A percentile compares a stretch with the other conserved stretches of the same genome.
Conservation (phyloP, 768 basidiomycete species). For the Russula sp. region DNA sequence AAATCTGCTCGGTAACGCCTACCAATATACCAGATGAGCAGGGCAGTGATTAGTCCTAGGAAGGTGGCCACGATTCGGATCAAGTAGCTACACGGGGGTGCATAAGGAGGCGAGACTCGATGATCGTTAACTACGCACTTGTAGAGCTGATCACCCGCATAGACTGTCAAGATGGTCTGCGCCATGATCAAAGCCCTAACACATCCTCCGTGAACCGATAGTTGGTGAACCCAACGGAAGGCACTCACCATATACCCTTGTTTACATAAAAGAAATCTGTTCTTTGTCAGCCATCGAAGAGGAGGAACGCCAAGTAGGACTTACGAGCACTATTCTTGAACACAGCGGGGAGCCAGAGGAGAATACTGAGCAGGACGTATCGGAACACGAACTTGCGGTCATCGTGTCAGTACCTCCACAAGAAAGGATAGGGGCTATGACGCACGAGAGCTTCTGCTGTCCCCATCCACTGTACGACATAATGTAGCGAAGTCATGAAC, state of each 20-base stretch:
- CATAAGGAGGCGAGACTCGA: neutral
- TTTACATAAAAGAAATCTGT: slow-evolving; percentile 40
- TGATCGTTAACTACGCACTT: slow-evolving; percentile 31
- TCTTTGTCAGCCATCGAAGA: slow-evolving; percentile 3
- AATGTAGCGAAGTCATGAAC: slow-evolving; percentile 34
- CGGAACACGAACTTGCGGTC: slow-evolving; percentile 43
- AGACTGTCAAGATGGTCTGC: slow-evolving; percentile 51
- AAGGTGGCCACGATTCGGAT: slow-evolving; percentile 43
- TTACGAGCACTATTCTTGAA: slow-evolving; percentile 38
- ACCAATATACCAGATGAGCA: slow-evolving; percentile 49
- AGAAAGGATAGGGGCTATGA: neutral
- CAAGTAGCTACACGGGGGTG: slow-evolving; percentile 32
- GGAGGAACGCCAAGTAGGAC: slow-evolving; percentile 22
- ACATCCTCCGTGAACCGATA: neutral
- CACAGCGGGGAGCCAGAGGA: slow-evolving; percentile 48
- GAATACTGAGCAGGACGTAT: slow-evolving; percentile 43
- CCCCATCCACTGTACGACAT: slow-evolving; percentile 35
- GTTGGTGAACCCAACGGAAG: neutral
- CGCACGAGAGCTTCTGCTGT: slow-evolving; percentile 39
- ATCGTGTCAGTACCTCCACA: neutral
- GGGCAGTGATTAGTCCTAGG: slow-evolving; percentile 40
- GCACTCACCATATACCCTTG: slow-evolving; percentile 42
- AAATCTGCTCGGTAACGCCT: neutral
- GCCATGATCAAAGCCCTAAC: slow-evolving; percentile 53
- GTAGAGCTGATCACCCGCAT: slow-evolving; percentile 51